These are phyloP conservation scores for Arabidopsis lyrata DNA, from an alignment of 441 rosid species.

Conservation along the genomic window DNA sequence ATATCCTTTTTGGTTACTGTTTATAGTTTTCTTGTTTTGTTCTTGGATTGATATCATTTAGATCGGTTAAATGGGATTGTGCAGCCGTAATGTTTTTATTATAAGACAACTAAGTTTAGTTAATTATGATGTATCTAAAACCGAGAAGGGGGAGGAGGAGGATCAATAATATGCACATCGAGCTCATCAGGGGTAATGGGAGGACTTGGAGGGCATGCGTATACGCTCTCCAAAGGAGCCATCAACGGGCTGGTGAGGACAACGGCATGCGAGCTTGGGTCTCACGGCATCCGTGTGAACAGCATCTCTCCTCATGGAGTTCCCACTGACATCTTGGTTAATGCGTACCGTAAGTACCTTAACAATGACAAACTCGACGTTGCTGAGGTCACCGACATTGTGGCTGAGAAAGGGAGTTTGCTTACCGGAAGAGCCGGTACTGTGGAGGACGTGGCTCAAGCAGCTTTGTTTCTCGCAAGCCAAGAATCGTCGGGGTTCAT, in stretches of 20 bases:
- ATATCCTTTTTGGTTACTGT: background rate
- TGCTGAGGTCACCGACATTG: slow-evolving; percentile 58
- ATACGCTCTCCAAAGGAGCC: slow-evolving; percentile 72
- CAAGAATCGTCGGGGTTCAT: slow-evolving; percentile 65
- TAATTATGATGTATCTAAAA: slow-evolving; percentile 10
- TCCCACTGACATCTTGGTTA: slow-evolving; percentile 77
- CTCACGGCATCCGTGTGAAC: slow-evolving; percentile 73
- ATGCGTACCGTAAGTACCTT: slow-evolving; percentile 53
- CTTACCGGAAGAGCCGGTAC: slow-evolving; percentile 57
- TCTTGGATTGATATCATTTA: background rate
- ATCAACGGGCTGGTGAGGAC: slow-evolving; percentile 66
- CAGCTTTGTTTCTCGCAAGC: slow-evolving; percentile 75
- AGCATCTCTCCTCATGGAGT: slow-evolving; percentile 90
- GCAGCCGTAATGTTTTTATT: background rate
- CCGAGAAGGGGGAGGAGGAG: slow-evolving; percentile 58
- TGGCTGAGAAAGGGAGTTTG: slow-evolving; percentile 71
- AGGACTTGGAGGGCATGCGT: slow-evolving; percentile 79
- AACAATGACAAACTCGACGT: slow-evolving; percentile 51
- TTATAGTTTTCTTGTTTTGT: background rate
- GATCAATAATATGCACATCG: slow-evolving; percentile 75
- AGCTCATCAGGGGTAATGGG: slow-evolving; percentile 84
- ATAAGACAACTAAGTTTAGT: slow-evolving; percentile 12
- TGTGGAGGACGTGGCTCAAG: slow-evolving; percentile 73
- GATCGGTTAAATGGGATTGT: background rate
- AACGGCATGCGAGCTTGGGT: slow-evolving; percentile 75